Conservation (phyloP, 164 flowering plant genomes). For the Saururus chinensis region DNA sequence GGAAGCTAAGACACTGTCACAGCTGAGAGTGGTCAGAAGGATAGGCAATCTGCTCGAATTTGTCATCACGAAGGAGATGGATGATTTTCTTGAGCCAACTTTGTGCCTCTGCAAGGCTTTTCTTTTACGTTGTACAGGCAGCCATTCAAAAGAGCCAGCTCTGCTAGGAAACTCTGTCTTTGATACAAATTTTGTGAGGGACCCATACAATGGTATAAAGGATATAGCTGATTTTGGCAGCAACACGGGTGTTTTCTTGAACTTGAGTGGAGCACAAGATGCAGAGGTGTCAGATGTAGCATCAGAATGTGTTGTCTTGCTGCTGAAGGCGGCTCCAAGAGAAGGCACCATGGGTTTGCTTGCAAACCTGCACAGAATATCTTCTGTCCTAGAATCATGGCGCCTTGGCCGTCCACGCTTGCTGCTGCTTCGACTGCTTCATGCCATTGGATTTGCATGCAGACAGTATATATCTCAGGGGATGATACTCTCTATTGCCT, state of each 20-base stretch:
- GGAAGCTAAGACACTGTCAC: constrained; percentile 71
- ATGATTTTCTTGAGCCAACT: constrained; percentile 89
- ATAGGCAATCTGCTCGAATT: constrained; percentile 81
- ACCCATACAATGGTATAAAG: constrained; percentile 46
- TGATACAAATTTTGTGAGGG: constrained; percentile 21
- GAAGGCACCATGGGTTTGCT: constrained; percentile 75
- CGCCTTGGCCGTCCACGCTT: constrained; percentile 21
- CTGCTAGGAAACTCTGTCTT: constrained; percentile 38
- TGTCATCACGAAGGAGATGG: constrained; percentile 79
- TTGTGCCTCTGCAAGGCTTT: constrained; percentile 70
- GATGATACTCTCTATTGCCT: constrained; percentile 69
- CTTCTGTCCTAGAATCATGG: constrained; percentile 44
- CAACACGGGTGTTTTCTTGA: constrained; percentile 59
- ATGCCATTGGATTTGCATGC: constrained; percentile 73
- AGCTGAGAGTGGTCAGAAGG: constrained; percentile 68
- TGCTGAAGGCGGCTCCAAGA: constrained; percentile 75
- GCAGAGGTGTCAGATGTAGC: constrained; percentile 57
- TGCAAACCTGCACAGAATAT: constrained; percentile 66
- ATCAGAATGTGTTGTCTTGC: constrained; percentile 71
- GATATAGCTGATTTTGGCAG: constrained; percentile 71
- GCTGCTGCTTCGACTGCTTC: constrained; percentile 50
- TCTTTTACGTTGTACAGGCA: constrained; percentile 48
- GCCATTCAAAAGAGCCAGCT: constrained; percentile 48
- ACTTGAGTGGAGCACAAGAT: constrained; percentile 38
- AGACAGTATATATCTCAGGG: constrained; percentile 62